Percentiles rank a stretch among this genome's conserved stretches.
phyloP scores from a whole-genome alignment of 1,284 basidiomycete species.

The Heterobasidion occidentale region DNA sequence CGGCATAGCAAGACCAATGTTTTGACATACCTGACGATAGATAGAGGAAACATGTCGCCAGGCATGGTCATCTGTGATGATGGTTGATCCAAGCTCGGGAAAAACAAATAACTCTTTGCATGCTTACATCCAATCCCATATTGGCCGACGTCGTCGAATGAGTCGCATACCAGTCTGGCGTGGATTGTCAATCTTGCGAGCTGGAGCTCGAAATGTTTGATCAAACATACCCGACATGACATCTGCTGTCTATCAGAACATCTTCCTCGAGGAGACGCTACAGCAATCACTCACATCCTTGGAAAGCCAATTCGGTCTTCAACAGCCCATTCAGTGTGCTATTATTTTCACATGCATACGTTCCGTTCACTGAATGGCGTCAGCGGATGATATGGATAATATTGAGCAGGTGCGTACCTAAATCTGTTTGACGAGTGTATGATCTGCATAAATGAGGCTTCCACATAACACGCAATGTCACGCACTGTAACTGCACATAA shows the following conservation, averaged over 20 bases:
- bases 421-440: background rate
- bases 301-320: constrained; percentile 69
- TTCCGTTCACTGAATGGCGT: constrained; percentile 42
- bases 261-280: background rate
- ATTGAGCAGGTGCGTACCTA: background rate
- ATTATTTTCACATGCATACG: constrained; percentile 62
- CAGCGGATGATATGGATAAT: background rate
- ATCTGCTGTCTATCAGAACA: constrained; percentile 9
- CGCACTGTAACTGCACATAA: constrained; percentile 67
- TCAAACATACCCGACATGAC: constrained; percentile 15
- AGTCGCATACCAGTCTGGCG: constrained; percentile 44
- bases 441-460: constrained; percentile 22
- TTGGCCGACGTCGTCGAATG: constrained; percentile 33
- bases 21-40: constrained; percentile 22
- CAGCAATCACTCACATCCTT: constrained; percentile 41
- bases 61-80: constrained; percentile 47
- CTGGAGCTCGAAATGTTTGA: background rate
- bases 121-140: constrained; percentile 52
- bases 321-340: constrained; percentile 59
- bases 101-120: background rate
- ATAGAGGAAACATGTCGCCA: constrained; percentile 35
- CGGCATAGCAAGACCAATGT: background rate
- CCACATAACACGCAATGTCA: background rate
- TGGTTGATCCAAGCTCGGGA: background rate
- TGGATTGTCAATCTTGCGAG: constrained; percentile 6